A percentile compares a stretch with the other conserved stretches of the same genome.
Evolutionary conservation across 495 filamentous ascomycete genomes (phyloP).

Genomic region (Talaromyces nanjingensis): DNA sequence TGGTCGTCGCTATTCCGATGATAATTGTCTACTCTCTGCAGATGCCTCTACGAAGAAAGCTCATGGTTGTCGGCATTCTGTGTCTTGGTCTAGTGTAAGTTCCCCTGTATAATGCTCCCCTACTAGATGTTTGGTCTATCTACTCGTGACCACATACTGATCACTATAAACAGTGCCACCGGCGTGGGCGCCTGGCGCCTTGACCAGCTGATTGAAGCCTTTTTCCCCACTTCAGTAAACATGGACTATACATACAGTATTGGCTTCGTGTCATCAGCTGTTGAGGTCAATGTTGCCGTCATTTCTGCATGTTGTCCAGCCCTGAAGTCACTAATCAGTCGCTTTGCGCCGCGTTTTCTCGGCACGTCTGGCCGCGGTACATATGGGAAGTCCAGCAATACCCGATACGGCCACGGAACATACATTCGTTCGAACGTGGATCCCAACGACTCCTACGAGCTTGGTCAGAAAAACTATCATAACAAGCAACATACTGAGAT

Average conservation of each 20-base stretch:
- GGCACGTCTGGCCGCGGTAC: neutral
- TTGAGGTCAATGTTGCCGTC: slow-evolving; percentile 49
- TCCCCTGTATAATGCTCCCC: neutral
- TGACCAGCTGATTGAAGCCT: slow-evolving; percentile 20
- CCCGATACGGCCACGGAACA: neutral
- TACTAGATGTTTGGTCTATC: neutral
- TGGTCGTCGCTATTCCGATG: slow-evolving; percentile 40
- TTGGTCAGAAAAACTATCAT: neutral
- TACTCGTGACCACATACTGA: neutral
- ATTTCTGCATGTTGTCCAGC: slow-evolving; percentile 40
- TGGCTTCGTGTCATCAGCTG: slow-evolving; percentile 42
- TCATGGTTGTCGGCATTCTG: slow-evolving; percentile 37
- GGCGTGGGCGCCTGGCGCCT: slow-evolving; percentile 32
- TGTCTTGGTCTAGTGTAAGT: slow-evolving; percentile 36
- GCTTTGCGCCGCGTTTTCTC: slow-evolving; percentile 3
- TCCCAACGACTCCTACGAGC: neutral
- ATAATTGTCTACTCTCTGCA: slow-evolving; percentile 41
- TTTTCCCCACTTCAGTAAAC: slow-evolving; percentile 4
- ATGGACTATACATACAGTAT: slow-evolving; percentile 29
- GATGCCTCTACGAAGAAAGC: slow-evolving; percentile 34
- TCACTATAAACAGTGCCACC: slow-evolving; percentile 35
- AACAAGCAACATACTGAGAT: neutral
- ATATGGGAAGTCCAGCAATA: neutral
- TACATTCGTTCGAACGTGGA: neutral
- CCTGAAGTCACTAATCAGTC: slow-evolving; percentile 18